phyloP scores from a whole-genome alignment of 192 early-diverging fungal species.

The Backusella tuberculispora region DNA sequence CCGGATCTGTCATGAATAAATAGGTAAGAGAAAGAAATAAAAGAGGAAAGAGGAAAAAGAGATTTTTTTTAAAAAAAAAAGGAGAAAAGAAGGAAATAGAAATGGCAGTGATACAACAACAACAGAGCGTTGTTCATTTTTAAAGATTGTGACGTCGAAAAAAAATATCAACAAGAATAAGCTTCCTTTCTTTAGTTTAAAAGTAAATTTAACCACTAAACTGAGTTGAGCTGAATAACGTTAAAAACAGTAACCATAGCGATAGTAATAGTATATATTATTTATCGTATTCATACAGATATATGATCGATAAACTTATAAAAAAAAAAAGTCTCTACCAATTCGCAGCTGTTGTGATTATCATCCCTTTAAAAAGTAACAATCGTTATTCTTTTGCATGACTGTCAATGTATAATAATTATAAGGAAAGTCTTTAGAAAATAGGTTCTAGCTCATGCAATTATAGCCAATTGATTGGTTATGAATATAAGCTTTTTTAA shows the following conservation, averaged over 20 bases:
- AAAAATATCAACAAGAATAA: neutral
- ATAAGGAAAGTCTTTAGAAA: neutral
- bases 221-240: neutral
- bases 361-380: neutral
- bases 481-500: neutral
- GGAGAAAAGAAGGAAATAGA: neutral
- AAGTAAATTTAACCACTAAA: neutral
- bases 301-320: neutral
- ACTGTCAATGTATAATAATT: neutral
- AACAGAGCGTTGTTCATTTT: neutral
- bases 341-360: neutral
- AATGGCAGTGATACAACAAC: neutral
- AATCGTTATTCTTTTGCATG: neutral
- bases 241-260: neutral
- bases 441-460: neutral
- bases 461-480: neutral
- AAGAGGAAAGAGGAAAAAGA: neutral
- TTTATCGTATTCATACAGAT: neutral
- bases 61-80: neutral
- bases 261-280: neutral
- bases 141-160: neutral
- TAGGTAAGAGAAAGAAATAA: neutral
- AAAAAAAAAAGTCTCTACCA: neutral
- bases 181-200: neutral
- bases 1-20: conserved; percentile 1